phyloP scores from a whole-genome alignment of 441 rosid genomes.

The Melastoma candidum region DNA sequence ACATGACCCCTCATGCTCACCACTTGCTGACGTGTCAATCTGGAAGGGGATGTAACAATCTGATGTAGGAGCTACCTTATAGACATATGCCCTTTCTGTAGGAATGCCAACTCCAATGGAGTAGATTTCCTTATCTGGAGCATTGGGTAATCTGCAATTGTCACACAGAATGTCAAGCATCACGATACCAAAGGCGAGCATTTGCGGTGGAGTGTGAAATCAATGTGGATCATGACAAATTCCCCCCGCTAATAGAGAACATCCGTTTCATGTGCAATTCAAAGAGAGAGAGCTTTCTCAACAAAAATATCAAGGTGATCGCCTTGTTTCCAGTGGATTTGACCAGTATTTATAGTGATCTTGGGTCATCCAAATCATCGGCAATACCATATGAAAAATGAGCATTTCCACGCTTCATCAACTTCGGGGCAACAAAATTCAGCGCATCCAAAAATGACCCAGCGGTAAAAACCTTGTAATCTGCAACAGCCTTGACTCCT shows the following conservation, averaged over 20 bases:
- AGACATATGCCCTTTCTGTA: slow-evolving; percentile 82
- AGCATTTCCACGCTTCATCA: slow-evolving; percentile 85
- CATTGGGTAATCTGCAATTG: slow-evolving; percentile 66
- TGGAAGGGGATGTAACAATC: slow-evolving; percentile 90
- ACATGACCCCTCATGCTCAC: slow-evolving; percentile 8
- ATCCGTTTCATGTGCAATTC: too few species aligned
- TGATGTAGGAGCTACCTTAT: slow-evolving; percentile 47
- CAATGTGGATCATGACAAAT: too few species aligned
- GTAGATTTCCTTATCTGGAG: slow-evolving; percentile 87
- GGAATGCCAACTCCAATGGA: slow-evolving; percentile 92
- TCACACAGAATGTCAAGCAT: too few species aligned
- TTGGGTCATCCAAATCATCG: slow-evolving; percentile 79
- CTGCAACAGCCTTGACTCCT: slow-evolving; percentile 78
- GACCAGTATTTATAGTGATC: slow-evolving; percentile 84
- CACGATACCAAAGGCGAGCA: too few species aligned
- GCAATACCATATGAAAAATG: slow-evolving; percentile 97
- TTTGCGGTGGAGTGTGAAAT: too few species aligned
- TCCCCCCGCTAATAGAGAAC: too few species aligned
- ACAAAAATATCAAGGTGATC: slow-evolving; percentile 7
- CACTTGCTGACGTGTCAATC: slow-evolving; percentile 72
- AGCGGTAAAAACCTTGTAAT: slow-evolving; percentile 69
- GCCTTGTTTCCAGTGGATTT: slow-evolving; percentile 89
- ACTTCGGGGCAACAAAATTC: slow-evolving; percentile 79
- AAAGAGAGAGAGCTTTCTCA: too few species aligned
- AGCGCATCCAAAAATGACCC: slow-evolving; percentile 57